Evolutionary conservation across 2,329 filamentous ascomycete genomes (phyloP).

Genomic region (Aspergillus fumigatiaffinis): DNA sequence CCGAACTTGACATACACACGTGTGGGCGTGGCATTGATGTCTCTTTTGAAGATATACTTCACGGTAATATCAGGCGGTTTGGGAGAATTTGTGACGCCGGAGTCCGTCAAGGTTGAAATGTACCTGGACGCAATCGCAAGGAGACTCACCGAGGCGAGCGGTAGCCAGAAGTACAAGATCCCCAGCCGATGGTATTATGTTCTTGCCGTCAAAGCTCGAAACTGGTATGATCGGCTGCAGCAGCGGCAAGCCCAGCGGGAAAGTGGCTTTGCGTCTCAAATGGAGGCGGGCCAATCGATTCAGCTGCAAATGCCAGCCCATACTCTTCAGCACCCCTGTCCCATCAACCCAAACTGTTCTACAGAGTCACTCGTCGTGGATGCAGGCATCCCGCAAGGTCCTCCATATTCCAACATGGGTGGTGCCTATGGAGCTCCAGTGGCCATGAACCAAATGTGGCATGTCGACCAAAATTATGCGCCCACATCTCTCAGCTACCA

Average conservation of each 20-base stretch:
- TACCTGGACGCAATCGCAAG: slow-evolving; percentile 29
- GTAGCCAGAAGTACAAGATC: slow-evolving; percentile 29
- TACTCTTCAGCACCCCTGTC: slow-evolving; percentile 4
- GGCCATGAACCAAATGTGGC: slow-evolving; percentile 22
- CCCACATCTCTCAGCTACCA: slow-evolving; percentile 14
- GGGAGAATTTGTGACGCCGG: slow-evolving; percentile 27
- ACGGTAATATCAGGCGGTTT: slow-evolving; percentile 27
- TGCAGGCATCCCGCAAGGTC: slow-evolving; percentile 11
- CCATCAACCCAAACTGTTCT: slow-evolving; percentile 4
- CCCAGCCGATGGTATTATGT: slow-evolving; percentile 32
- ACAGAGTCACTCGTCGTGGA: slow-evolving; percentile 14
- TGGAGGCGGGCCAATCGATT: not conserved
- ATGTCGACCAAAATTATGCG: slow-evolving; percentile 17
- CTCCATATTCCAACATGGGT: slow-evolving; percentile 15
- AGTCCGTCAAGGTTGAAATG: slow-evolving; percentile 27
- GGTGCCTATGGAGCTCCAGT: slow-evolving; percentile 17
- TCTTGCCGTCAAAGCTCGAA: slow-evolving; percentile 27
- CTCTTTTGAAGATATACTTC: slow-evolving; percentile 34
- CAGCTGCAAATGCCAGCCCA: slow-evolving; percentile 1
- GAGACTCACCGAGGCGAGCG: slow-evolving; percentile 32
- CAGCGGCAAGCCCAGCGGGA: slow-evolving; percentile 9
- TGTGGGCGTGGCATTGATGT: slow-evolving; percentile 28
- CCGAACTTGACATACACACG: slow-evolving; percentile 33
- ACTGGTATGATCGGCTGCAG: slow-evolving; percentile 31
- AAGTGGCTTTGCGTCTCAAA: slow-evolving; percentile 6